Base-by-base conservation (phyloP, 352 stramenopile species). In the Phytopythium litorale region DNA sequence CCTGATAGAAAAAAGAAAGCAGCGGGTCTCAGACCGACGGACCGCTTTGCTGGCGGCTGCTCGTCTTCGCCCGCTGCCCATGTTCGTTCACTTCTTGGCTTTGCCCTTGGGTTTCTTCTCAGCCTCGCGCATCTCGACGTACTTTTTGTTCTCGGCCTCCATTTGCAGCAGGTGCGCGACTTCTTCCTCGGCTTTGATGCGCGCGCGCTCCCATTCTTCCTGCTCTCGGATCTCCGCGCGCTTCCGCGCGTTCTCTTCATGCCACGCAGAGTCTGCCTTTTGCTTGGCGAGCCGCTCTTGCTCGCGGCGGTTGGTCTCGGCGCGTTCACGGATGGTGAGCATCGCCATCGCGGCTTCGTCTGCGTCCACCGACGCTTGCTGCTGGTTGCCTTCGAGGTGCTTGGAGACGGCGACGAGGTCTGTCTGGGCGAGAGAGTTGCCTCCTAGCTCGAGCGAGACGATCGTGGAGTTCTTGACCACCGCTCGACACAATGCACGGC, bases 91-190 rank as follows among this genome's bases (percentile, higher is more conserved):
- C 49, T 88, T 91, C 63, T 87, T 89, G 50, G 59, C 69, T 70
- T 89, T 91, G 40, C 52, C 71, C 40, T 84, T 86, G 46, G 71
- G 38, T 11, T 78, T 86, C 58, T 81, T 78, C 37, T 84, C 74
- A 2, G 54, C 67, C 37, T 81, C 71, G 6, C 73, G 70, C 19
- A 64, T 52, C 21, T 78, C 73, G 46, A 77, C 42, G 38, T 89
- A 85, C 59, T 73, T 70, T 30, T 89, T 87, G 58, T 87, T 79
- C 43, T 83, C 62, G 15, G 71, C 72, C 37, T 87, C 74, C 63
- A 89, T 87, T 40, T 70, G 73, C 43, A 82, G 42, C 19, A 81
- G 57, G 13, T 82, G 67, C 4, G 71, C 64, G 35, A 89, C 73
- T 2, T 86, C 76, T 15, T 66, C 68, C 40, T 87, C 78, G 32